phyloP scores from a whole-genome alignment of 2,329 filamentous ascomycete species.

The Fusarium begoniae region DNA sequence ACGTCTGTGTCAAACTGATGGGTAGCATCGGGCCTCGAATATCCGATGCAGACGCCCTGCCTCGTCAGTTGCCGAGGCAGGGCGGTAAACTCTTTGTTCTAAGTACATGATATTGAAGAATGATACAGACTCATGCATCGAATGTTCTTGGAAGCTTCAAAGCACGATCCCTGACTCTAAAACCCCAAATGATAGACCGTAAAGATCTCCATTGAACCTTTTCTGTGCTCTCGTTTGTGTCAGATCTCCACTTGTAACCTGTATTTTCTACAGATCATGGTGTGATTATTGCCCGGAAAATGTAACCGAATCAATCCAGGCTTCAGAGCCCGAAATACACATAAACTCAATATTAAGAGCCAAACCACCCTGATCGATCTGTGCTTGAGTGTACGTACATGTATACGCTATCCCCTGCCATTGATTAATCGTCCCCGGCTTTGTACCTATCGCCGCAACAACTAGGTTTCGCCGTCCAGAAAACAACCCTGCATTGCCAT shows the following conservation, averaged over 20 bases:
- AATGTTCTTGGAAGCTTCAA: neutral
- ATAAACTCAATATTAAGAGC: neutral
- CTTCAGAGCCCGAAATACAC: neutral
- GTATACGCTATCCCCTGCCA: neutral
- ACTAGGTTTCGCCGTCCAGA: neutral
- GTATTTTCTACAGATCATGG: neutral
- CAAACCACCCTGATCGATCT: neutral
- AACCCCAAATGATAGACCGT: neutral
- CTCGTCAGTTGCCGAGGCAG: neutral
- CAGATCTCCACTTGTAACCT: neutral
- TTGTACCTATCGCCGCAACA: neutral
- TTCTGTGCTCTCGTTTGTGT: neutral
- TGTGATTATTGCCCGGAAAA: neutral
- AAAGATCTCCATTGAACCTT: too few relatives aligned
- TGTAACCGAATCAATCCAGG: neutral
- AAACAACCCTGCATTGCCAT: neutral
- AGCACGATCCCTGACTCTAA: neutral
- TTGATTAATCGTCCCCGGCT: neutral
- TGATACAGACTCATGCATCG: neutral
- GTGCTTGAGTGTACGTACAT: neutral
- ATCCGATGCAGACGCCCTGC: neutral
- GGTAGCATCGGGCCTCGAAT: neutral
- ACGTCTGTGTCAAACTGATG: neutral
- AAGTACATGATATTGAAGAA: neutral
- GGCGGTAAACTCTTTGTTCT: neutral